Evolutionary conservation across 176 grass and related monocot genomes (phyloP), one percentile per base, ranked within the genome.

Genomic region (Themeda triandra): DNA sequence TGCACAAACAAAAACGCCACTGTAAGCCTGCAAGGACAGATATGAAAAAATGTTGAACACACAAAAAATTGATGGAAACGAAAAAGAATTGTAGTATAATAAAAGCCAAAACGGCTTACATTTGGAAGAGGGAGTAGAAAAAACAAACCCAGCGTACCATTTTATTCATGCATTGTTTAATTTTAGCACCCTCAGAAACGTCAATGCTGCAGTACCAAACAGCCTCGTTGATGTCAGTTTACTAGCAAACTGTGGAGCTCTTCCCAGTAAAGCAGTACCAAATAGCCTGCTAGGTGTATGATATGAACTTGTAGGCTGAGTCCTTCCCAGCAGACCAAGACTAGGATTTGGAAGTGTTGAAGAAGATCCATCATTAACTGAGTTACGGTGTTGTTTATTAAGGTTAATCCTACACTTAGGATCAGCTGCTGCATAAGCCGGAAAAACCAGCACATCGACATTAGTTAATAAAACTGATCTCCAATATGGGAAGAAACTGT

Each of bases 161-260:
- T 79, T 36, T 30, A 79, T 39, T 68, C 78, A 80, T 49, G 63
- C 63, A 80, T 49, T 63, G 46, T 17, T 51, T 63, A 44, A 44
- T 35, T 13, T 80, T 32, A 80, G 49, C 19, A 80, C 28, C 46
- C 67, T 68, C 78, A 68, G 33, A 12, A 49, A 40, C 15, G 29
- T 36, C 3, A 65, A 65, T 32, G 42, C 42, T 5, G 27, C 42
- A 67, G 6, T 32, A 33, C 62, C 78, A 33, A 68, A 80, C 28
- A 80, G 3, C 63, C 63, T 80, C 49, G 29, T 67, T 31, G 78
- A 80, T 80, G 33, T 29, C 10, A n/a, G 37, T 67, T 27, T 68
- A 12, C 19, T 24, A 66, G 40, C 66, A 32, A 51, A 8, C 4
- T 35, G 78, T 6, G 27, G 42, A 80, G 65, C 28, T 80, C 78